Percentiles rank a stretch among this genome's conserved stretches.
Conservation (phyloP, 2,329 filamentous ascomycete species). For the Anthostomella pinea region DNA sequence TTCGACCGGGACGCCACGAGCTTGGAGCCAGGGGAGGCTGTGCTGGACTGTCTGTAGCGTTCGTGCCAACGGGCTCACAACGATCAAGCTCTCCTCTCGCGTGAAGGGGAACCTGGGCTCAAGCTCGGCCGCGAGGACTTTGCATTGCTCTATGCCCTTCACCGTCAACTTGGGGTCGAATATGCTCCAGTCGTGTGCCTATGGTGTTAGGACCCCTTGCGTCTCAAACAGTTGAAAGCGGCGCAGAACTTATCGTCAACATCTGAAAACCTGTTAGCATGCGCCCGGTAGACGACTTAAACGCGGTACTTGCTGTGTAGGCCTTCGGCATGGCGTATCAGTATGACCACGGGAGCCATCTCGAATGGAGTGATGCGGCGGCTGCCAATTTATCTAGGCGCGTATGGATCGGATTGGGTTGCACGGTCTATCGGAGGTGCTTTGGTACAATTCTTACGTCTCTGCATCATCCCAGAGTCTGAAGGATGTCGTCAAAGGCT, state of each 20-base stretch:
- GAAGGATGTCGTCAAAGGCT: background rate
- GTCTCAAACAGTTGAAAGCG: constrained; percentile 3
- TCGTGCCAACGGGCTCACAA: constrained; percentile 31
- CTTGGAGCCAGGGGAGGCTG: constrained; percentile 28
- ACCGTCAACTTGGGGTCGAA: constrained; percentile 29
- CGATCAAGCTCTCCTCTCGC: constrained; percentile 25
- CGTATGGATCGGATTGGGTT: too few species aligned
- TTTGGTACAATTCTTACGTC: background rate
- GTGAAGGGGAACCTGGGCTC: constrained; percentile 20
- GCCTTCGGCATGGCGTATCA: constrained; percentile 42
- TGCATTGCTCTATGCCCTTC: constrained; percentile 28
- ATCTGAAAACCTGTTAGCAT: constrained; percentile 19
- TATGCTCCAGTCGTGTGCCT: constrained; percentile 29
- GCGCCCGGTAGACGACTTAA: background rate
- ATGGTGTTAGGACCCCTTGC: constrained; percentile 20
- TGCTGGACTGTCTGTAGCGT: constrained; percentile 30
- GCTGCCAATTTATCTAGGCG: too few species aligned
- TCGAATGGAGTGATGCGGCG: constrained; percentile 7
- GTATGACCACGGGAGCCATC: constrained; percentile 39
- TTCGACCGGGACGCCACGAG: constrained; percentile 26
- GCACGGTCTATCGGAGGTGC: background rate
- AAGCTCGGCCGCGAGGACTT: constrained; percentile 23
- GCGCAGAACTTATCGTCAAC: constrained; percentile 28
- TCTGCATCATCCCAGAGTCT: background rate
- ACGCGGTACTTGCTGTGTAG: constrained; percentile 34